phyloP scores from a whole-genome alignment of 163 green algal species.

The Smithsoniella earleae region DNA sequence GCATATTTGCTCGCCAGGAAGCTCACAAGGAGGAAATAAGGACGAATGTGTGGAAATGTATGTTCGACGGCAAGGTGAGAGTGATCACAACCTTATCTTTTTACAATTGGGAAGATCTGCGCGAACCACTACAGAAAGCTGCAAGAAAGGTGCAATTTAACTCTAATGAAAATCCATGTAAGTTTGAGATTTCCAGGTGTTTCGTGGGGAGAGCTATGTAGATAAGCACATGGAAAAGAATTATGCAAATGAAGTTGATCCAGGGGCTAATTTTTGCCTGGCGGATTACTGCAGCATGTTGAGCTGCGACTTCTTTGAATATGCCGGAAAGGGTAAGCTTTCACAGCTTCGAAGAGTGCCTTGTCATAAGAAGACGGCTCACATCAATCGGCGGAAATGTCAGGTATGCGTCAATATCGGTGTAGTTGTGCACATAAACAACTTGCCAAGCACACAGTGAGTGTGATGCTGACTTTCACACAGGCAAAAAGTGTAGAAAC shows the following conservation, averaged over 20 bases:
- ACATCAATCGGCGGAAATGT: background rate
- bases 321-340: background rate
- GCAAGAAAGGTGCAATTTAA: no score
- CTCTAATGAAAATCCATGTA: no score
- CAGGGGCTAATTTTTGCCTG: background rate
- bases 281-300: no score
- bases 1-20: background rate
- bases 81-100: no score
- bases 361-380: background rate
- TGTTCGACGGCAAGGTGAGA: slow-evolving; percentile 19
- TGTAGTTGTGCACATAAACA: no score
- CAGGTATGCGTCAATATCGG: background rate
- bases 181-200: slow-evolving; percentile 15
- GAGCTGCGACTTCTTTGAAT: slow-evolving; percentile 14
- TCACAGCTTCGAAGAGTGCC: background rate
- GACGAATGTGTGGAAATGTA: slow-evolving; percentile 22
- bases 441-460: no score
- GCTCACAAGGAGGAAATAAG: slow-evolving; percentile 23
- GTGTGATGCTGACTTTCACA: no score
- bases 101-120: no score
- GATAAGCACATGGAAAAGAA: slow-evolving; percentile 21
- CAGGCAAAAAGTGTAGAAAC: no score
- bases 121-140: no score
- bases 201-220: slow-evolving; percentile 1
- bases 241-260: background rate